Conservation (phyloP, 768 basidiomycete genomes). For the Xerocomus brunneocitrinus region DNA sequence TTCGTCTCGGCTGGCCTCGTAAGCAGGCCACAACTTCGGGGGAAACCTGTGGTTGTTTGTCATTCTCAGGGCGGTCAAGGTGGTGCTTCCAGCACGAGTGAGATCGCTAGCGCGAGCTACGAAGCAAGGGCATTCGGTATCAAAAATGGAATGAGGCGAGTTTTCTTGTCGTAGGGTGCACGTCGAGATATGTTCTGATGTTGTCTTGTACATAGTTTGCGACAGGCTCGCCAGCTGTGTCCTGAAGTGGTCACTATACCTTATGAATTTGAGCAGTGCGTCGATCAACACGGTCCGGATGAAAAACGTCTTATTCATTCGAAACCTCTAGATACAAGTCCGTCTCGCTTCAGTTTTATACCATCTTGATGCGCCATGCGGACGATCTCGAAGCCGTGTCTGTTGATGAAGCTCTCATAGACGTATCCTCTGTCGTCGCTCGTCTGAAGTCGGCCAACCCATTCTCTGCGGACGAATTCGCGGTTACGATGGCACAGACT, state of each 20-base stretch:
- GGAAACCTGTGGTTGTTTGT: conserved; percentile 91
- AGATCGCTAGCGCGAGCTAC: conserved; percentile 92
- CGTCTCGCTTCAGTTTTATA: conserved; percentile 85
- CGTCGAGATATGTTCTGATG: not conserved
- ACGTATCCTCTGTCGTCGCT: conserved; percentile 64
- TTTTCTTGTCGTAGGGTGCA: not conserved
- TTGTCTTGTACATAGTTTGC: conserved; percentile 45
- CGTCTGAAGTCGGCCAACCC: conserved; percentile 26
- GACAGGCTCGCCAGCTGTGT: conserved; percentile 75
- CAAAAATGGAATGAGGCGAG: conserved; percentile 91
- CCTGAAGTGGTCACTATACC: conserved; percentile 72
- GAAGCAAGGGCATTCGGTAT: conserved; percentile 87
- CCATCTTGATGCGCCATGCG: conserved; percentile 82
- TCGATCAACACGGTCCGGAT: not conserved
- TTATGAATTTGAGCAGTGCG: conserved; percentile 87
- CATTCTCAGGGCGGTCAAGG: conserved; percentile 82
- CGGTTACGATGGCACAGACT: conserved; percentile 73
- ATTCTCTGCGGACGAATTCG: conserved; percentile 45
- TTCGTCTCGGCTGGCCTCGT: conserved; percentile 91
- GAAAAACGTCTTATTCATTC: not conserved
- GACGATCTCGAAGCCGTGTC: conserved; percentile 94
- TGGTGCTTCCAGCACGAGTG: conserved; percentile 78
- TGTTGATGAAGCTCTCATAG: conserved; percentile 93
- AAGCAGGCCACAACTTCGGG: conserved; percentile 72
- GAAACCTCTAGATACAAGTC: conserved; percentile 66